Conservation (phyloP, 2,329 filamentous ascomycete species). For the Cryphonectria nitschkei region DNA sequence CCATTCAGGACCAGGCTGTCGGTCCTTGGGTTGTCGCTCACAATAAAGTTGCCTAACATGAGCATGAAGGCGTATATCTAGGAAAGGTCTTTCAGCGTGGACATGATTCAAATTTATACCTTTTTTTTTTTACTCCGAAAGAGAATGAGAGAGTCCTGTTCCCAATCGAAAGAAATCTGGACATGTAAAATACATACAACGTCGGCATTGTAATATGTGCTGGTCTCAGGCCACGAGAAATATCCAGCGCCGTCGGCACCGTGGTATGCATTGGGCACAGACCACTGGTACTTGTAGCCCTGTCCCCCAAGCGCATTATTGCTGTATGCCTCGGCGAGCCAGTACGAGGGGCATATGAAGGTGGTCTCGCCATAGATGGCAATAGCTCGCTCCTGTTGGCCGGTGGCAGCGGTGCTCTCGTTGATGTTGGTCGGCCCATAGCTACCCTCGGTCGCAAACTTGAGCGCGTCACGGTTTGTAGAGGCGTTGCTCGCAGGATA, state of each 20-base stretch:
- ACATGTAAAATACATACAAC: neutral
- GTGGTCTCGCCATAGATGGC: slow-evolving; percentile 18
- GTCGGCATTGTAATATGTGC: slow-evolving; percentile 7
- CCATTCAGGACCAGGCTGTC: slow-evolving; percentile 7
- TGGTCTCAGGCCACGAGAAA: slow-evolving; percentile 5
- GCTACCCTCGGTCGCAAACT: slow-evolving; percentile 11
- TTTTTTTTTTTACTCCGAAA: neutral
- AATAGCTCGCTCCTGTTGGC: slow-evolving; percentile 12
- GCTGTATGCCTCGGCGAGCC: slow-evolving; percentile 18
- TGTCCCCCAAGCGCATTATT: slow-evolving; percentile 4
- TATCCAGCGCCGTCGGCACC: slow-evolving; percentile 8
- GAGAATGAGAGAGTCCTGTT: neutral
- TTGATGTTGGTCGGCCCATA: slow-evolving; percentile 2
- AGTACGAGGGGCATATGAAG: slow-evolving; percentile 18
- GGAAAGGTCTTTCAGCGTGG: neutral
- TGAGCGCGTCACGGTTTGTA: neutral
- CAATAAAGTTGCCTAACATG: slow-evolving; percentile 17
- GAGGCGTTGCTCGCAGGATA: slow-evolving; percentile 15
- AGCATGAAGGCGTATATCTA: slow-evolving; percentile 16
- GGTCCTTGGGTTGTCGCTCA: slow-evolving; percentile 5
- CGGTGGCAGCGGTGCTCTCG: slow-evolving; percentile 18
- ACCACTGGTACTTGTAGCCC: slow-evolving; percentile 17
- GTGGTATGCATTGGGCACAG: slow-evolving; percentile 16
- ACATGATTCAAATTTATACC: too few species aligned
- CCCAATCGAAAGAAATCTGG: neutral